These are phyloP conservation scores for Davidsoniella eucalypti DNA, from an alignment of 2,329 filamentous ascomycete species.

Conservation along the genomic window DNA sequence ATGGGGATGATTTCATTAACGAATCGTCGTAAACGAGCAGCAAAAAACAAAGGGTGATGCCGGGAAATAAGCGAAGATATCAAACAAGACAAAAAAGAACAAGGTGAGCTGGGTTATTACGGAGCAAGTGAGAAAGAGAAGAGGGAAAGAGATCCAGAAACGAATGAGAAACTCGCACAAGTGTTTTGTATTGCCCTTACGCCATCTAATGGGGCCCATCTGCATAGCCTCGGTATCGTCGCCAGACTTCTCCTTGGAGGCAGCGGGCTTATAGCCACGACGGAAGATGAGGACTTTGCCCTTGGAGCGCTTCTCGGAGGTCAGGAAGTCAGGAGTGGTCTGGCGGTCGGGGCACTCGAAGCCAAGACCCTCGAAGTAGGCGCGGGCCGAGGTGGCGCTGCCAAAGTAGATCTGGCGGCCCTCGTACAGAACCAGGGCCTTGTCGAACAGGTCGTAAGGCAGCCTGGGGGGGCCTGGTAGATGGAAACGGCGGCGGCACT, in stretches of 20 bases:
- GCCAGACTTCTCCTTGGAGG: slow-evolving; percentile 43
- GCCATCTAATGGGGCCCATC: slow-evolving; percentile 28
- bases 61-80: slow-evolving; percentile 1
- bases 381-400: slow-evolving; percentile 37
- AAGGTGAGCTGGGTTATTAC: slow-evolving; percentile 8
- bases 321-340: slow-evolving; percentile 57
- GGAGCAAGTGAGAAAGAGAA: not conserved
- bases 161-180: not conserved
- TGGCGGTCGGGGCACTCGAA: slow-evolving; percentile 50
- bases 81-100: not conserved
- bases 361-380: slow-evolving; percentile 49
- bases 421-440: slow-evolving; percentile 57
- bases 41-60: not conserved
- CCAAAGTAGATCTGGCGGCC: slow-evolving; percentile 67
- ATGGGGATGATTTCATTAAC: not conserved
- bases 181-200: slow-evolving; percentile 8
- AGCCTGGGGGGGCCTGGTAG: slow-evolving; percentile 54
- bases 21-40: not conserved
- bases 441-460: slow-evolving; percentile 63
- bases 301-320: slow-evolving; percentile 53
- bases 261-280: slow-evolving; percentile 45
- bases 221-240: slow-evolving; percentile 40
- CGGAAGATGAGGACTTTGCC: slow-evolving; percentile 63
- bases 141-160: no score
- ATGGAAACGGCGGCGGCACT: slow-evolving; percentile 55